Base-by-base conservation (phyloP, 768 basidiomycete genomes). In the Boletus subparvulus region DNA sequence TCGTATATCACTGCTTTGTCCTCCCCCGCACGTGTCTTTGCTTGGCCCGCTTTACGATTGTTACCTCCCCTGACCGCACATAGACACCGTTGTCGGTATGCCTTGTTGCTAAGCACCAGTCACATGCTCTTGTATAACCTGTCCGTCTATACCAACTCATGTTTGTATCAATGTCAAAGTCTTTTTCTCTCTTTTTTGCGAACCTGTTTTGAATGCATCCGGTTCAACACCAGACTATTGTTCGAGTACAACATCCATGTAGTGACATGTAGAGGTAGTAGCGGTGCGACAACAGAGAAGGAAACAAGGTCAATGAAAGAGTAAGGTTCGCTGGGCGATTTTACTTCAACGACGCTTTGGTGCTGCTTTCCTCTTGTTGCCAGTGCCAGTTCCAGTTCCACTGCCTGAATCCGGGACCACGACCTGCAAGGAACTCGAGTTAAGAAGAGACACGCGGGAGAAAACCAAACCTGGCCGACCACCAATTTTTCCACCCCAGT, bases 301-400 rank as follows among this genome's bases (percentile, higher is more conserved):
- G 4, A 11, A 32, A 40, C 26, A 16, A 26, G 8, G 43, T 3
- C 24, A 26, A 28, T 5, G 1, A 19, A 45, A 28, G 19, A 19
- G 4, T 14, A 9, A 43, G 16, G 36, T 33, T 26, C 42, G 28
- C 42, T 41, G 42, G 54, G 17, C 9, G 32, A 35, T 28, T 42
- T n/a, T 1, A 12, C 16, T 32, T 55, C 54, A 69, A 54, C 72
- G 71, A 50, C 71, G 67, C 30, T 54, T 73, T 26, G 56, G 2
- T 14, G 37, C 28, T 4, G 47, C 24, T 39, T 56, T 73, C 50
- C 63, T 70, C 59, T 65, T 71, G 54, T 47, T 53, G 17, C 35
- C 51, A 17, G 43, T 28, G 8, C 35, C 35, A 21, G 33, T 21
- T 0, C 32, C 43, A 51, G 48, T 17, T 6, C 49, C 47, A 16